A percentile compares a stretch with the other conserved stretches of the same genome.
These are phyloP conservation scores for Penicillium sp. DNA, from an alignment of 2,329 filamentous ascomycete genomes.

Conservation along the genomic window DNA sequence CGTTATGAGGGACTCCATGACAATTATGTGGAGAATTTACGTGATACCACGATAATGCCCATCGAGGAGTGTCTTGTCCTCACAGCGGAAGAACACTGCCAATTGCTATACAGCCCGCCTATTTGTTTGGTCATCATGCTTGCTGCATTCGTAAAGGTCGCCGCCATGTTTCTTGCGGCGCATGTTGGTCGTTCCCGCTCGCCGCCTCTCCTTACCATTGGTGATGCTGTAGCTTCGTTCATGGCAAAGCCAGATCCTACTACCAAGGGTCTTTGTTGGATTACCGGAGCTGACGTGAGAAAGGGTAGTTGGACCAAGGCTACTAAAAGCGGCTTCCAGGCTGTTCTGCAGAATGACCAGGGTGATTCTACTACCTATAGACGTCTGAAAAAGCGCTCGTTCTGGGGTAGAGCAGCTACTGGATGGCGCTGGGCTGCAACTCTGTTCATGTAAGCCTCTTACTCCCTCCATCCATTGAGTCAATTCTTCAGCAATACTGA, in stretches of 20 bases:
- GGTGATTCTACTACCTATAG: neutral
- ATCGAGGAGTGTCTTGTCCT: constrained; percentile 8
- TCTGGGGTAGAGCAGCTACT: neutral
- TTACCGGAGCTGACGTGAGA: neutral
- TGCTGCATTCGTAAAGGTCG: constrained; percentile 13
- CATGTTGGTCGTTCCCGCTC: neutral
- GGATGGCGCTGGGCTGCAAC: neutral
- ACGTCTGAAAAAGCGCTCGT: neutral
- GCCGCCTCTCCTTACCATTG: constrained; percentile 24
- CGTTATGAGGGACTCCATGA: too few species aligned
- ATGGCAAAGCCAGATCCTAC: constrained; percentile 17
- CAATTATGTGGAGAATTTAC: neutral
- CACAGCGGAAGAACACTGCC: constrained; percentile 7
- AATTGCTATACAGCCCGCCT: constrained; percentile 11
- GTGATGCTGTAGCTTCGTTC: constrained; percentile 34
- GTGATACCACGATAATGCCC: neutral
- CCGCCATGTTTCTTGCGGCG: constrained; percentile 18
- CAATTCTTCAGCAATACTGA: neutral
- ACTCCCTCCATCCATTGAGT: neutral
- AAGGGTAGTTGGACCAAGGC: neutral
- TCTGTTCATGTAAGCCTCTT: neutral
- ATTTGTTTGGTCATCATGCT: constrained; percentile 16
- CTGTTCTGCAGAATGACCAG: neutral
- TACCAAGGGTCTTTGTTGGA: constrained; percentile 14
- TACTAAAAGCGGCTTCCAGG: neutral